Conservation (phyloP, 257 asterid genomes). For the Solanum peruvianum region DNA sequence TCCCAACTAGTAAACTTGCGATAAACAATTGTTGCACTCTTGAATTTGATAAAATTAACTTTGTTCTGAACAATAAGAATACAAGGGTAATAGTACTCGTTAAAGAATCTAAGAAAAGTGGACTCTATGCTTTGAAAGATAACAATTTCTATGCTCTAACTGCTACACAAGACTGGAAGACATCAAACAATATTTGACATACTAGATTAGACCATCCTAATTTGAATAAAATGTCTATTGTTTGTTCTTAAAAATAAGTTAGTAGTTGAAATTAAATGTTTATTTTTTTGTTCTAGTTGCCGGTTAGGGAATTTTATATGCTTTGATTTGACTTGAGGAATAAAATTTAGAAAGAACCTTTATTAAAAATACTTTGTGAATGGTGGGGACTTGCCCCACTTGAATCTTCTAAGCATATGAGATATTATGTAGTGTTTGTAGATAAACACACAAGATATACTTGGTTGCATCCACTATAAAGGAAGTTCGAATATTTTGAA, state of each 20-base stretch:
- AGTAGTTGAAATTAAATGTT: background rate
- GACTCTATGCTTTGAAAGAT: background rate
- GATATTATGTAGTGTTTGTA: background rate
- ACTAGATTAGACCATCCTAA: background rate
- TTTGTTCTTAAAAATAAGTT: no score
- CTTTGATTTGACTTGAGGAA: background rate
- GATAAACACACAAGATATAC: background rate
- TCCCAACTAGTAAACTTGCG: background rate
- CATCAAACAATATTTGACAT: background rate
- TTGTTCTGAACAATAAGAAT: background rate
- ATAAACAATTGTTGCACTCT: background rate
- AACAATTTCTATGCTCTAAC: background rate
- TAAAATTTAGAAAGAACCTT: background rate
- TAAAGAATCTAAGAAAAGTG: background rate
- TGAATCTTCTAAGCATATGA: background rate
- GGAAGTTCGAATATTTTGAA: no score
- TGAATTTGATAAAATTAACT: no score
- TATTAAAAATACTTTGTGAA: background rate
- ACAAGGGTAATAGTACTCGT: background rate
- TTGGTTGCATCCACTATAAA: background rate
- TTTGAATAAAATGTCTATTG: background rate
- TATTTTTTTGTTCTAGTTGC: background rate
- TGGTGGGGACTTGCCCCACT: background rate
- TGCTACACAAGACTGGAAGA: background rate
- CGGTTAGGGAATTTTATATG: background rate